These are phyloP conservation scores for Penicillium canescens DNA, from an alignment of 495 filamentous ascomycete species.

Conservation along the genomic window DNA sequence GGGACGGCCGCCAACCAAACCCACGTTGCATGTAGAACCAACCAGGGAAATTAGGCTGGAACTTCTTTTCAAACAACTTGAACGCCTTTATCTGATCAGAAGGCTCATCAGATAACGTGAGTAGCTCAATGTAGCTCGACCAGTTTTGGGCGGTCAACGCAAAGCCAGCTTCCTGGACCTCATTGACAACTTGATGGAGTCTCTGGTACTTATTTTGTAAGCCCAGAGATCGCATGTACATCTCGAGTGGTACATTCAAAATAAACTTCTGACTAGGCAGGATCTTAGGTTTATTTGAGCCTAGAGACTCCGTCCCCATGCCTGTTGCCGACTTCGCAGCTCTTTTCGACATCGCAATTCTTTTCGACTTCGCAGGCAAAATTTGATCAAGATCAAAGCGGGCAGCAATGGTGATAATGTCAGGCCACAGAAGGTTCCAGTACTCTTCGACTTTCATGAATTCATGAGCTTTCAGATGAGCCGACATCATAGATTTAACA, in stretches of 20 bases:
- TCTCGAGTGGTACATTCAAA: slow-evolving; percentile 54
- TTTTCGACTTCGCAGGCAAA: slow-evolving; percentile 9
- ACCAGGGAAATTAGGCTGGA: slow-evolving; percentile 74
- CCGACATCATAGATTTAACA: slow-evolving; percentile 64
- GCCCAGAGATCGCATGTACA: slow-evolving; percentile 61
- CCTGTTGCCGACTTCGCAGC: not conserved
- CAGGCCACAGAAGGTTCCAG: slow-evolving; percentile 61
- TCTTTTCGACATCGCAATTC: not conserved
- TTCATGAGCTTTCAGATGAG: slow-evolving; percentile 54
- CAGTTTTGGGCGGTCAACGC: slow-evolving; percentile 58
- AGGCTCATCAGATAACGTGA: slow-evolving; percentile 40
- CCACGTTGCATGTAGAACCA: slow-evolving; percentile 55
- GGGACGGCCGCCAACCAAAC: slow-evolving; percentile 29
- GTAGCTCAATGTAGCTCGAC: slow-evolving; percentile 49
- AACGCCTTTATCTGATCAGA: slow-evolving; percentile 57
- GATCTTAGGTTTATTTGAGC: slow-evolving; percentile 24
- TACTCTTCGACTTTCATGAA: slow-evolving; percentile 60
- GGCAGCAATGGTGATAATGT: slow-evolving; percentile 47
- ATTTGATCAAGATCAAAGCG: slow-evolving; percentile 20
- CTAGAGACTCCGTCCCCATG: not conserved
- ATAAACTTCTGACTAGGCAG: slow-evolving; percentile 57
- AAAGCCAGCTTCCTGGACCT: slow-evolving; percentile 63
- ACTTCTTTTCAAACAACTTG: slow-evolving; percentile 62
- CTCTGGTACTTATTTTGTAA: slow-evolving; percentile 43
- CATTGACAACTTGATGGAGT: slow-evolving; percentile 48